Evolutionary conservation across 2,329 filamentous ascomycete genomes (phyloP).

Genomic region (Rhinocladiella similis): DNA sequence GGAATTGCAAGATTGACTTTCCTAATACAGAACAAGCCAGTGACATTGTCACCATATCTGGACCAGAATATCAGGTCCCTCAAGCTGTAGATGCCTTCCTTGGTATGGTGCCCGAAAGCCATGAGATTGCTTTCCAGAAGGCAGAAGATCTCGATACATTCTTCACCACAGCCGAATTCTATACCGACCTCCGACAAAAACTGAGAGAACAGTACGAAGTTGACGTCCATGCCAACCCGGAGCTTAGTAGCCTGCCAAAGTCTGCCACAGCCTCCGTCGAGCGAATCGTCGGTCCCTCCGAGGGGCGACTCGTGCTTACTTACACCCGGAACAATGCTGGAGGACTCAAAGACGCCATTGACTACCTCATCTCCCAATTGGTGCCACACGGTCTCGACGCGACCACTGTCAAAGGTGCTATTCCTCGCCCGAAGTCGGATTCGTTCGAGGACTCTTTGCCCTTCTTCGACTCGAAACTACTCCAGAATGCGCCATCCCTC

Average conservation of each 20-base stretch:
- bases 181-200: constrained; percentile 75
- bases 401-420: constrained; percentile 85
- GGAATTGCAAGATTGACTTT: constrained; percentile 99
- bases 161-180: constrained; percentile 78
- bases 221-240: constrained; percentile 68
- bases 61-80: constrained; percentile 96
- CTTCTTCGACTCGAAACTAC: constrained; percentile 94
- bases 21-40: constrained; percentile 96
- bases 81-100: constrained; percentile 95
- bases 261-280: constrained; percentile 35
- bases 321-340: constrained; percentile 98
- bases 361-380: constrained; percentile 84
- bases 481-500: constrained; percentile 84
- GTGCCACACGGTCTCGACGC: constrained; percentile 87
- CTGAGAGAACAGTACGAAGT: constrained; percentile 91
- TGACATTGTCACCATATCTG: constrained; percentile 92
- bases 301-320: constrained; percentile 65
- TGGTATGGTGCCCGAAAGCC: constrained; percentile 95
- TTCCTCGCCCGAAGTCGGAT: constrained; percentile 96
- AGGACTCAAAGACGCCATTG: constrained; percentile 90
- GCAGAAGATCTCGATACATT: constrained; percentile 76
- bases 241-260: constrained; percentile 34
- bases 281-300: constrained; percentile 48
- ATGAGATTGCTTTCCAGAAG: constrained; percentile 82
- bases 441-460: constrained; percentile 96